Conservation (phyloP, 1,284 basidiomycete genomes). For the Phellopilus nigrolimitatus region DNA sequence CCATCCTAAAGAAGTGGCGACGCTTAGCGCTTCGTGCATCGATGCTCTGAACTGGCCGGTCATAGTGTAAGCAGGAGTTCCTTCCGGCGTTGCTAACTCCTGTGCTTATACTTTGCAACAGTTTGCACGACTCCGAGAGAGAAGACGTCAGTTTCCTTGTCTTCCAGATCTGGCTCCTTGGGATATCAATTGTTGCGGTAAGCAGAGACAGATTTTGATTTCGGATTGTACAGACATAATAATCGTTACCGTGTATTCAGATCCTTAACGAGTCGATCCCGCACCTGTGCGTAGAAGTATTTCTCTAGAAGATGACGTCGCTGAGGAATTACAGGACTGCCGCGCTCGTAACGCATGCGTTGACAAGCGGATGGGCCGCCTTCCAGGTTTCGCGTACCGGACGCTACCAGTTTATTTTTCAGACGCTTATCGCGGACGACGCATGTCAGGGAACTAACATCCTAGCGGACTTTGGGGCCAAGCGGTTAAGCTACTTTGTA, state of each 20-base stretch:
- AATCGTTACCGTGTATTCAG: neutral
- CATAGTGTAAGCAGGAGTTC: slow-evolving; percentile 1
- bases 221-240: neutral
- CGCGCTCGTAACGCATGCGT: slow-evolving; percentile 16
- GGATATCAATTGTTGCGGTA: slow-evolving; percentile 21
- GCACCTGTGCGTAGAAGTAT: slow-evolving; percentile 17
- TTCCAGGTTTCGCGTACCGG: slow-evolving; percentile 19
- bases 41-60: neutral
- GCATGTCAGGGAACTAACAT: slow-evolving; percentile 20
- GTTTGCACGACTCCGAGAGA: slow-evolving; percentile 20
- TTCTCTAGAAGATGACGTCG: neutral
- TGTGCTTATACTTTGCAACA: slow-evolving; percentile 6
- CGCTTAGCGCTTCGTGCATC: neutral
- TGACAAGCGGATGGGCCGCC: slow-evolving; percentile 20
- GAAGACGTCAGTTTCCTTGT: slow-evolving; percentile 22
- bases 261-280: slow-evolving; percentile 22
- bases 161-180: slow-evolving; percentile 25
- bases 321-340: slow-evolving; percentile 11
- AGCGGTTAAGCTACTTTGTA: slow-evolving; percentile 16
- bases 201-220: neutral
- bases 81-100: neutral
- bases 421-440: slow-evolving; percentile 15
- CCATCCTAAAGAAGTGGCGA: no score
- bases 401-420: slow-evolving; percentile 4
- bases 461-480: slow-evolving; percentile 18